A percentile compares a stretch with the other conserved stretches of the same genome.
These are phyloP conservation scores for Amaranthus tricolor DNA, from an alignment of 179 eudicot species.

Conservation along the genomic window DNA sequence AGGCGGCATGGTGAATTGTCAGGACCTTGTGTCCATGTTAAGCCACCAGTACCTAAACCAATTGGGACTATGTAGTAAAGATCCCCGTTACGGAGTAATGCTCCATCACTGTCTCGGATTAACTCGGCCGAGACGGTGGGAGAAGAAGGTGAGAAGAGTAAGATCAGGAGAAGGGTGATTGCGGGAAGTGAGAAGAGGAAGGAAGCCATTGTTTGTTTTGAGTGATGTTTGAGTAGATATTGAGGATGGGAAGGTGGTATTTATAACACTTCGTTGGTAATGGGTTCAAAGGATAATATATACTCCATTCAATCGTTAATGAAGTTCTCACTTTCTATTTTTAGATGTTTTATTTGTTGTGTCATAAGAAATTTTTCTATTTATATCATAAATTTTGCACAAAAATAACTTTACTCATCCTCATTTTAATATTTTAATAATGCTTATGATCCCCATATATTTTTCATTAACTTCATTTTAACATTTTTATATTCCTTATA, in stretches of 20 bases:
- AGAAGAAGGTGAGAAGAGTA: neutral
- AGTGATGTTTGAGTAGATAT: neutral
- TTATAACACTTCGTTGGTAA: too few species aligned
- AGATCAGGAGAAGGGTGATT: neutral
- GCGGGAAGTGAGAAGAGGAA: neutral
- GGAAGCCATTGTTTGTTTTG: neutral
- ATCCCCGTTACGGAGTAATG: neutral
- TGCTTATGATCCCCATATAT: too few species aligned
- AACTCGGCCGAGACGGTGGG: neutral
- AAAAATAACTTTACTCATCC: too few species aligned
- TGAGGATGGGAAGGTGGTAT: neutral
- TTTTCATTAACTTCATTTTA: too few species aligned
- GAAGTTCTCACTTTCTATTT: too few species aligned
- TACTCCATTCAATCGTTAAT: too few species aligned
- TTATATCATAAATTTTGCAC: too few species aligned
- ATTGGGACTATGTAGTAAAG: neutral
- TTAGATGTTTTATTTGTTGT: too few species aligned
- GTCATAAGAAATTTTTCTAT: too few species aligned
- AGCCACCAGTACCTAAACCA: neutral
- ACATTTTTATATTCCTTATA: too few species aligned
- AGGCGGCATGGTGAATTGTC: neutral
- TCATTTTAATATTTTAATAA: too few species aligned
- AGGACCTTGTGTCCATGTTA: neutral
- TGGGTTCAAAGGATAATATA: too few species aligned
- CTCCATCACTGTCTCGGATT: constrained; percentile 7